Base-by-base conservation (phyloP, 495 filamentous ascomycete genomes). In the Acidiella bohemica region DNA sequence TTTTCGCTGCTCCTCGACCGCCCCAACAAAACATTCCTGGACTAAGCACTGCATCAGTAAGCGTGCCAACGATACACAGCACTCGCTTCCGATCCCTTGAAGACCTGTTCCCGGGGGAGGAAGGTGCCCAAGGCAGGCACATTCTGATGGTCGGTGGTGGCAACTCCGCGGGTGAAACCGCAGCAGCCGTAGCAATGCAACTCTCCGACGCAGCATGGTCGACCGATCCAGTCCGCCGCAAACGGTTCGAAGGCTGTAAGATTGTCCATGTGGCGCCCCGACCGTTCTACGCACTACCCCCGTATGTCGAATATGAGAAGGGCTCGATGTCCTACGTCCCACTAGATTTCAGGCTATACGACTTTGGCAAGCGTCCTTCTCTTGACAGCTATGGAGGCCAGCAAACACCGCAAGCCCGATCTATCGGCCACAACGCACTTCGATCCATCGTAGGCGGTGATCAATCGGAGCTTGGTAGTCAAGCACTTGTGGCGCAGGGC, bases 71-170 rank as follows among this genome's bases (percentile, higher is more conserved):
- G 0, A 55, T 75, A 5, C 81, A 84, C 43, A 85, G 73, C 50
- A 81, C 80, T 1, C 50, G 54, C 0, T 50, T 70, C 12, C 54
- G 60, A 12, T 48, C 41, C 27, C 39, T 54, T 7, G 51, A 53
- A 0, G 51, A 55, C 26, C 42, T 64, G 1, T 21, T 54, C 5
- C 29, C 29, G 22, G 24, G 45, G 49, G 21, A 32, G 17, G 7
- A 29, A 31, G 24, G 42, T 8, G 8, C 42, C 25, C 17, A 44
- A 27, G 57, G 57, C 0, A 66, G 71, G n/a, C 81, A 78, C 49
- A 71, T 92, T 34, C 67, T 87, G 2, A 69, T 94, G 11, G 67
- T 88, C 7, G 85, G 85, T 3, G 84, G 84, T 2, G 80, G 81
- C 41, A 84, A 92, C 70, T 88, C 81, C 13, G 83, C 82, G 0